phyloP scores from a whole-genome alignment of 345 rosid genomes.

The Populus alba region DNA sequence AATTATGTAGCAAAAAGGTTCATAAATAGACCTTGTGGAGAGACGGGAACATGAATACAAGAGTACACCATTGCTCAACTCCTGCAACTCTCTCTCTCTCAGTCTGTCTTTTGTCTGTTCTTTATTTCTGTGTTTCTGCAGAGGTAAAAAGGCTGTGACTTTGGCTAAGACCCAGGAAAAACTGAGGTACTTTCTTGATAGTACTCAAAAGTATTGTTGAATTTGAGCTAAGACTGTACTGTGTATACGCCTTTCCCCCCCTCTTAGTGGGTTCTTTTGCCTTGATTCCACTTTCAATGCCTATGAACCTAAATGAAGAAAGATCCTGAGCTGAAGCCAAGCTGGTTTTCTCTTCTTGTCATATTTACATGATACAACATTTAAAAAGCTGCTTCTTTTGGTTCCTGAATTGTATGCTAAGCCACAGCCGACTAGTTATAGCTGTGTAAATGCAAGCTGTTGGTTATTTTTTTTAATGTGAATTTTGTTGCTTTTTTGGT shows the following conservation, averaged over 20 bases:
- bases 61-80: background rate
- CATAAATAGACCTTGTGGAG: background rate
- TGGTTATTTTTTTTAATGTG: background rate
- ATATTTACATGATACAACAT: background rate
- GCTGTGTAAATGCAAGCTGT: background rate
- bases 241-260: background rate
- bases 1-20: background rate
- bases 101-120: background rate
- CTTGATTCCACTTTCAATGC: background rate
- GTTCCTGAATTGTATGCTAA: background rate
- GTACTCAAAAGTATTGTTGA: background rate
- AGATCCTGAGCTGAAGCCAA: background rate
- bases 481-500: conserved; percentile 1
- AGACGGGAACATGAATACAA: background rate
- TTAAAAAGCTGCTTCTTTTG: background rate
- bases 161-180: background rate
- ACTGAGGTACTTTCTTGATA: background rate
- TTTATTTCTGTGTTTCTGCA: conserved; percentile 11
- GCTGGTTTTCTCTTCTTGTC: conserved; percentile 8
- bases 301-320: background rate
- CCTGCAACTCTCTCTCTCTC: background rate
- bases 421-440: background rate
- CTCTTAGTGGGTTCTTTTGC: conserved; percentile 1
- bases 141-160: background rate
- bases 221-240: background rate